Evolutionary conservation across 345 rosid species (phyloP).

Genomic region (Eucalyptus pumila): DNA sequence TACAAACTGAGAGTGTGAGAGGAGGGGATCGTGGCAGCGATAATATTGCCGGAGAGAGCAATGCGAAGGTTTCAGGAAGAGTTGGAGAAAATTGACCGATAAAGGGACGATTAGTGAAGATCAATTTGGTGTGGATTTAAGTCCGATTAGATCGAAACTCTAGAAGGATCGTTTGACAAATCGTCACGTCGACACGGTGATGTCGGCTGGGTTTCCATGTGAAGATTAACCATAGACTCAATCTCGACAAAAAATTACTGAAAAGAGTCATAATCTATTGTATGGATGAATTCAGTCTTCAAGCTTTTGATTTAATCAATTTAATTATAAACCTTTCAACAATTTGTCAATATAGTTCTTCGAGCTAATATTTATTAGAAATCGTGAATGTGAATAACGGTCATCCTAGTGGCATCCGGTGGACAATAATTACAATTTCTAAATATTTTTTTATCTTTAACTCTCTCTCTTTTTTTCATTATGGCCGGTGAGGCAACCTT

Average conservation of each 20-base stretch:
- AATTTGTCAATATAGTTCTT: too few species aligned
- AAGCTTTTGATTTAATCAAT: rapidly evolving
- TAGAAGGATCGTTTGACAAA: not conserved
- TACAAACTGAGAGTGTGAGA: not conserved
- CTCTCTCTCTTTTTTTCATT: too few species aligned
- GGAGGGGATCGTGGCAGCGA: not conserved
- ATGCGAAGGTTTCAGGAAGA: not conserved
- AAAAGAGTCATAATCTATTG: too few species aligned
- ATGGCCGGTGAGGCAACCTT: too few species aligned
- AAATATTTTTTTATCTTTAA: too few species aligned
- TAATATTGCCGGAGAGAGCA: not conserved
- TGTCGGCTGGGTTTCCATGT: too few species aligned
- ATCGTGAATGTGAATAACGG: rapidly evolving
- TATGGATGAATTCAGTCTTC: too few species aligned
- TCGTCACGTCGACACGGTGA: too few species aligned
- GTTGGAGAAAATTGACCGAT: not conserved
- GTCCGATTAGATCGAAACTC: not conserved
- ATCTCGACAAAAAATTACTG: rapidly evolving
- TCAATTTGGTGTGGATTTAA: not conserved
- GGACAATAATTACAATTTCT: too few species aligned
- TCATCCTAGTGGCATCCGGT: rapidly evolving
- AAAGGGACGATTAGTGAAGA: not conserved
- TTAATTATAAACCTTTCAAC: too few species aligned
- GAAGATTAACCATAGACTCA: too few species aligned
- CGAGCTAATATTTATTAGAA: too few species aligned